Evolutionary conservation across 1,139 yeast species (phyloP), one percentile per base, ranked within the genome.

Genomic region (Pichia sp.): DNA sequence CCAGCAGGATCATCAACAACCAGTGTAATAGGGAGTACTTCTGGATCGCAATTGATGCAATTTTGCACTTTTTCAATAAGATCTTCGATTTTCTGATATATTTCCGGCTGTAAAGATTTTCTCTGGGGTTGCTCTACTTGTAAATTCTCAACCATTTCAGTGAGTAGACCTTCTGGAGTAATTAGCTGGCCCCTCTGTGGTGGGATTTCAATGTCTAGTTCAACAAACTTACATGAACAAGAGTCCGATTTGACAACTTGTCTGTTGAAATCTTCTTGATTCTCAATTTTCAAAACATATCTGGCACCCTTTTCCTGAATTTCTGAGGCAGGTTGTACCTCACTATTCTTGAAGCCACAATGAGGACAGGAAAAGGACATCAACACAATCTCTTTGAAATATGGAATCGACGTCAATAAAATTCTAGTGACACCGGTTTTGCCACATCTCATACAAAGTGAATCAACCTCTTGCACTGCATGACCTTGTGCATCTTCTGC

Each of bases 291-390:
- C 56, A 92, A 75, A 30, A 80, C 75, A 70, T 88, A 89, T 66
- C 84, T 81, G 36, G 87, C 73, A 34, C 98, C 99, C 72, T 89
- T 89, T 66, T 87, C 95, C 61, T 92, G 95, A 56, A 88, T 86
- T 58, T 80, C 81, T 7, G 95, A 86, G 12, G 99, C 99, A 24
- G 97, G 87, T 74, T 95, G 99, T 62, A 95, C 82, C 72, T 95
- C 99, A 50, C 91, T 82, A 75, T 91, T 93, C 70, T 86, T 87
- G 67, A 90, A 82, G 1, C 90, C 88, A 75, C 99, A 95, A 71
- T 92, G 97, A 45, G 95, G 93, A 73, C 99, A 95, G 62, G 84
- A 88, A 71, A 95, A 95, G 2, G 98, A 92, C 96, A 93, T 93
- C 59, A 95, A 71, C 56, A 95, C 89, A 57, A 95, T 83, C 71